Evolutionary conservation across 176 grass and related monocot species (phyloP), one percentile per base, ranked within the genome.

Genomic region (Oryza punctata): DNA sequence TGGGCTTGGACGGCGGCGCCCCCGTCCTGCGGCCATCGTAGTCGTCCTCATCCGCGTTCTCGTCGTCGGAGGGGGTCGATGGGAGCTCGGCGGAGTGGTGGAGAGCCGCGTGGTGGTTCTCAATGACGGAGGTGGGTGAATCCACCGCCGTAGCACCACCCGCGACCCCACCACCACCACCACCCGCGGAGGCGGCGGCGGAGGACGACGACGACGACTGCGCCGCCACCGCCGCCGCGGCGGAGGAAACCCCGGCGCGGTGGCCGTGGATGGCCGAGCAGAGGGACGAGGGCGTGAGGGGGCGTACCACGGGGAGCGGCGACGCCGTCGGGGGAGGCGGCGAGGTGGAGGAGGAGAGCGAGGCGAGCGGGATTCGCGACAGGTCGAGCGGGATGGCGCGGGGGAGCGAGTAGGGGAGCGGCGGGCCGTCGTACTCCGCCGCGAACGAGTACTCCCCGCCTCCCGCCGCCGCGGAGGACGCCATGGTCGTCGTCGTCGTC

Each of bases 121-220:
- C 96, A 63, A 98, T 95, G 81, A 96, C 93, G 23, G 96, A 99
- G 81, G 93, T 99, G 2, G 96, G 93, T 24, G 93, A 94, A 13
- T 89, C 82, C 60, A 78, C 82, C 43, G 65, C 67, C 1, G 83
- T 49, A 0, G 33, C 68, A 26, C 12, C 63, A 0, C n/a, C n/a
- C n/a, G 21, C 6, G 0, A 41, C 47, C 13, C 4, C 47, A n/a
- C 52, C 52, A 57, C 45, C 43, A 45, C 37, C 40, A 41, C 40
- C 40, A 41, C 40, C 40, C 40, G 13, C 67, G 68, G 82, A 29
- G 14, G 23, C 79, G 15, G 76, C 79, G 11, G 76, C 49, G 11
- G 80, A 77, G 3, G 32, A 33, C 32, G 32, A 33, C 32, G 32
- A 54, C 15, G 59, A 54, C 44, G 77, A 44, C 65, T 50, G 26